Evolutionary conservation across 768 basidiomycete species (phyloP).

Genomic region (Pulveroboletus sp.): DNA sequence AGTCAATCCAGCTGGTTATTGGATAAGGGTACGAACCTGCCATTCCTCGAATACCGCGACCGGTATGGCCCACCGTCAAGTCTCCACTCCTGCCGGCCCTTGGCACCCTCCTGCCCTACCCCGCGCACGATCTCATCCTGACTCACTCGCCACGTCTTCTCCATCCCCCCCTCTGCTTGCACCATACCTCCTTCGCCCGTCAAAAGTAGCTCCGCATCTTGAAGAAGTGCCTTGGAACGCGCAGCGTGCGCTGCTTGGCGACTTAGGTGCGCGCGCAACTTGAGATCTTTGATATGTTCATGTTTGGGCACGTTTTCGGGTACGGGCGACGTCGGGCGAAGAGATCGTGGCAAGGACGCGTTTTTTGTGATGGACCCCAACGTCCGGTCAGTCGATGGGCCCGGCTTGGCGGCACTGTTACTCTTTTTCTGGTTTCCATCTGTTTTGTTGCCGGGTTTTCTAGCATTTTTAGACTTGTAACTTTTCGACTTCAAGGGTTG

Average conservation of each 20-base stretch:
- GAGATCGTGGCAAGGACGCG: constrained; percentile 68
- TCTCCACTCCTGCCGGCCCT: constrained; percentile 73
- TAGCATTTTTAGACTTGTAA: constrained; percentile 30
- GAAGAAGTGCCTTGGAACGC: constrained; percentile 54
- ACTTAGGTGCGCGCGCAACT: constrained; percentile 67
- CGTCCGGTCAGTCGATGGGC: constrained; percentile 45
- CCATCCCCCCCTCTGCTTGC: constrained; percentile 75
- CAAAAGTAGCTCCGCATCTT: constrained; percentile 73
- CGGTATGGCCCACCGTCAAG: constrained; percentile 86
- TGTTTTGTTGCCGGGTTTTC: constrained; percentile 23
- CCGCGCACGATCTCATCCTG: constrained; percentile 73
- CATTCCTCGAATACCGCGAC: constrained; percentile 86
- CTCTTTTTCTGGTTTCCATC: constrained; percentile 5
- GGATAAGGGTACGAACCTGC: constrained; percentile 53
- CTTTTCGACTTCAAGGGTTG: constrained; percentile 46
- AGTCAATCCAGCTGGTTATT: not conserved
- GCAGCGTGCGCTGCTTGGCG: constrained; percentile 62
- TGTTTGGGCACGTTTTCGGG: constrained; percentile 49
- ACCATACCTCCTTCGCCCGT: constrained; percentile 70
- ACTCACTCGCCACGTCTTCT: constrained; percentile 84
- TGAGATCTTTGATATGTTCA: constrained; percentile 59
- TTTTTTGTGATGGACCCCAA: constrained; percentile 53
- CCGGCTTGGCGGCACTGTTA: constrained; percentile 10
- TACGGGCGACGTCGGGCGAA: constrained; percentile 49
- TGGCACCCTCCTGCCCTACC: constrained; percentile 73